Evolutionary conservation across 768 basidiomycete species (phyloP), one percentile per base, ranked within the genome.

Genomic region (Termitomyces titanicus): DNA sequence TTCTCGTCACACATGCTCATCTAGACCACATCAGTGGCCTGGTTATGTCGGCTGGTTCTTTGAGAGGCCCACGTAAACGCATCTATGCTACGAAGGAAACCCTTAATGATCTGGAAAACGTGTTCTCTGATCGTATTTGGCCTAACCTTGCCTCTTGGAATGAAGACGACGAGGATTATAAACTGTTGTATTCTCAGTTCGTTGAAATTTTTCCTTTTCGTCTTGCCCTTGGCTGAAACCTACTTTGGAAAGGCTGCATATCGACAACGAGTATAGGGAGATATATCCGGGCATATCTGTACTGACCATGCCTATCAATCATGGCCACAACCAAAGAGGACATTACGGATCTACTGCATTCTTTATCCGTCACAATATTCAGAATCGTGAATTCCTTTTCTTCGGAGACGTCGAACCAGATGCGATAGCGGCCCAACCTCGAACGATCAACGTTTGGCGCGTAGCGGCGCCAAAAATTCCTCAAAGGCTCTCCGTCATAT

Each of bases 351-450:
- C 89, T 13, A 74, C 88, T 1, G 96, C 94, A 15, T 95, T 90
- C 74, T 96, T 96, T 68, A 70, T 98, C 62, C 82, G 85, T 13
- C 81, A 89, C 60, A 78, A 89, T 49, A 70, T 77, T 17, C 77
- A 79, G 33, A 68, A 68, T 1, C 78, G 74, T 45, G 91, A 96
- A 68, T 86, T 98, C 60, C 75, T 98, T 35, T 98, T 98, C 71
- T 96, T 97, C 62, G 96, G 96, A 0, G 94, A 96, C 70, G 87
- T 97, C 56, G 92, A 95, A 64, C 91, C 92, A 9, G 92, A 95
- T 71, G 80, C 81, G 47, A 62, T 94, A 45, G 78, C 89, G 6
- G 59, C 65, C 15, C 68, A 72, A 13, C 86, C 87, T 5, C 78
- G 74, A 48, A 95, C 86, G 37, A 74, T 76, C 25, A 70, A 76